Base-by-base conservation (phyloP, 805 yeast genomes). In the Starmera caribaea region DNA sequence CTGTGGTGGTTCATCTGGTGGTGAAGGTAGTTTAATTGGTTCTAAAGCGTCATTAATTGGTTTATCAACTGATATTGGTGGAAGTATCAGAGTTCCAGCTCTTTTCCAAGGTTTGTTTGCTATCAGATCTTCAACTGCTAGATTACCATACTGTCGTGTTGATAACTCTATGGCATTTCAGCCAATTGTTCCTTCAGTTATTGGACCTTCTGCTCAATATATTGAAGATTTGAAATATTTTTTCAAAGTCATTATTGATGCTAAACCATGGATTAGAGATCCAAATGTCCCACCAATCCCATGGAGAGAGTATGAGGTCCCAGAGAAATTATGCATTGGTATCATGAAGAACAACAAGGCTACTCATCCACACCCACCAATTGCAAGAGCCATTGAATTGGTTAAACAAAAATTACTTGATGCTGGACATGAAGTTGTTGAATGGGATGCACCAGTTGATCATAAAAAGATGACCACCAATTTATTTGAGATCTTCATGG, bases 1-100 rank as follows among this genome's bases (percentile, higher is more conserved):
- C 21, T 66, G 81, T 2, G 87, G 87, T 44, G 87, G 87, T 15
- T 75, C 82, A 1, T 74, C 82, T 10, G 84, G 86, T 40, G 87
- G 87, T 46, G 85, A 79, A 51, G 80, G 84, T 43, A 78, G 82
- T 1, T 60, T 74, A 41, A 73, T 77, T 40, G 74, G 74, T 2
- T 61, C 73, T 47, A 71, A 70, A 39, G 80, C 75, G 3, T 74
- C 82, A 26, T 71, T 75, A 1, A 48, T 80, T 35, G 89, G 82
- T 21, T 63, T 76, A 36, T 86, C 86, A 29, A 73, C 81, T 21
- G 87, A 80, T 53, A 80, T 79, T 44, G 87, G 87, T 41, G 87
- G 87, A 3, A 73, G 80, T 12, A 73, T 81, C 41, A 68, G 87
- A 49, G 74, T 68, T 8, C 87, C 87, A 5, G 81, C 84, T 29